Percentiles rank a stretch among this genome's conserved stretches.
Evolutionary conservation across 2,329 filamentous ascomycete genomes (phyloP).

Genomic region (Elsinoe batatas): DNA sequence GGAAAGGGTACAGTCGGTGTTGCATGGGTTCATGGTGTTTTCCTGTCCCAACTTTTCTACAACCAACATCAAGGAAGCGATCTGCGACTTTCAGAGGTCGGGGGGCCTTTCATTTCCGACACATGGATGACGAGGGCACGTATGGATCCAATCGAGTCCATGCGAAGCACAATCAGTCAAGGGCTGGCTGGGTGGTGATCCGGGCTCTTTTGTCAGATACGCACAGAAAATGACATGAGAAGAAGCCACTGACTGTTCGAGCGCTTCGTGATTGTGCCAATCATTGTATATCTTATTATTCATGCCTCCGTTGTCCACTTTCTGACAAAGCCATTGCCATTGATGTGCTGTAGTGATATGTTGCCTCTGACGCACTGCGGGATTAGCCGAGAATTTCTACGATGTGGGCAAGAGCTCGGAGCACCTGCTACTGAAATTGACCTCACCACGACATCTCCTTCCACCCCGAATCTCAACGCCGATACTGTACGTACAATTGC

Average conservation of each 20-base stretch:
- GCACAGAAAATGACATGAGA: constrained; percentile 10
- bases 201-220: neutral
- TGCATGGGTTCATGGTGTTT: constrained; percentile 15
- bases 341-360: neutral
- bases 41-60: constrained; percentile 9
- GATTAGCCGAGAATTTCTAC: constrained; percentile 10
- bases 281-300: neutral
- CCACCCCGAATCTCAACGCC: neutral
- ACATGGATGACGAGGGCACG: neutral
- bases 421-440: constrained; percentile 6
- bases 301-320: too few species aligned
- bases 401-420: constrained; percentile 11
- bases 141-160: neutral
- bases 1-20: constrained; percentile 12
- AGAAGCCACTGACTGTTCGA: neutral
- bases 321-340: neutral
- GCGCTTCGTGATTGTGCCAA: neutral
- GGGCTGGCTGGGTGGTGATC: neutral
- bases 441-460: neutral
- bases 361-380: constrained; percentile 4
- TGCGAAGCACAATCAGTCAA: neutral
- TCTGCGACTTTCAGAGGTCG: neutral
- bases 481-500: constrained; percentile 1
- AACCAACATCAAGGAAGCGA: constrained; percentile 11
- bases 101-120: neutral